Base-by-base conservation (phyloP, 106 monocot species). In the Acanthochlamys bracteata region DNA sequence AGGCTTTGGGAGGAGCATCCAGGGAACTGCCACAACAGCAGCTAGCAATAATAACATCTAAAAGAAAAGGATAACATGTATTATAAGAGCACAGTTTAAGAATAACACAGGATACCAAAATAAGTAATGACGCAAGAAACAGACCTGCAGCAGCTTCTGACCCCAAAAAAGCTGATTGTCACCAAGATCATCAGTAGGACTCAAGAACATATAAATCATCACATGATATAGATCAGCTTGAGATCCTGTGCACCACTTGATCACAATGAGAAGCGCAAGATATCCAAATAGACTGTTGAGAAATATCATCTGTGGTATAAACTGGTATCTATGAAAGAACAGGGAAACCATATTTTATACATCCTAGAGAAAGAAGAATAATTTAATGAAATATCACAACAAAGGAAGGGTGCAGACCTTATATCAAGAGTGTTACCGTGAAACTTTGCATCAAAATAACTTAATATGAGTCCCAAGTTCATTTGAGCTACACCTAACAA, bases 1-100 rank as follows among this genome's bases (percentile, higher is more conserved):
- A 74, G 96, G 96, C 59, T 98, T 98, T 10, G 96, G 96, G 27
- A 98, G 80, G 19, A 98, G 74, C 96, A 98, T 98, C 96, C 96
- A 98, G 13, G 96, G 96, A 53, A 98, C 91, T 33, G 96, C 91
- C 45, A 89, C 74, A 39, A 92, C 16, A 68, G 96, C 91, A 76
- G 88, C 22, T 71, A 92, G 81, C 72, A 98, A 72, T 62, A 98
- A 80, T 45, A 91, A 56, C 13, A 98, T 92, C 96, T 98, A 80
- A 1, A 3, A 33, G 33, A 60, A 91, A 41, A 25, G 66, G 15
- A 19, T 69, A 82, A 16, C 19, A 33, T 33, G 33, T 49, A 33
- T 15, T 12, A 60, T 57, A 21, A 14, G 15, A 20, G 25, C 74
- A 67, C 27, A 49, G 55, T 17, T 33, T 39, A 0, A 20, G 8